Evolutionary conservation across 225 moss, liverwort and hornwort genomes (phyloP), one percentile per base, ranked within the genome.

Genomic region (Lunularia cruciata): DNA sequence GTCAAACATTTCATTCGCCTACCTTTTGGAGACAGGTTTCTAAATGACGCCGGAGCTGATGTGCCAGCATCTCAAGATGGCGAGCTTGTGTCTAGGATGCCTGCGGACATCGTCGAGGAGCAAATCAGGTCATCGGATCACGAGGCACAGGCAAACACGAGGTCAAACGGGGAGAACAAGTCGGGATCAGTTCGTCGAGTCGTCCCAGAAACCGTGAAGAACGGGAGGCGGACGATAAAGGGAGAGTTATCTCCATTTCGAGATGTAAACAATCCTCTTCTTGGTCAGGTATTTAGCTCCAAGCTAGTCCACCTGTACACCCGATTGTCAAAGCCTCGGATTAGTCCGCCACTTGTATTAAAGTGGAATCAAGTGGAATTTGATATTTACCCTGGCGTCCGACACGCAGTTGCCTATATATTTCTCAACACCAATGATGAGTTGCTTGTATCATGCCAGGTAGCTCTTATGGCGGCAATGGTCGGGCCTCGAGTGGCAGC

Each of bases 401-500:
- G n/a, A n/a, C n/a, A n/a, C n/a, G n/a, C n/a, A n/a, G n/a, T n/a
- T n/a, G n/a, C n/a, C n/a, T n/a, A n/a, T n/a, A n/a, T n/a, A n/a
- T 1, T 40, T 61, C 5, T 61, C 8, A 36, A 18, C n/a, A 37
- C 16, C 8, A 20, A n/a, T 60, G 16, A 60, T 38, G 66, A 35
- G 58, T 22, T 38, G 63, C 31, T 58, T 72, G 51, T 22, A 67
- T 71, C 72, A 40, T 73, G 33, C 34, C 84, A 96, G 95, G 92
- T 96, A 61, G 90, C 95, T 64, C 82, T 96, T 32, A 87, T 96
- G 57, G 78, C 88, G 52, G 92, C 92, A 55, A 85, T 89, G 87
- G 90, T 92, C 27, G 92, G 86, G 14, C 86, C 92, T 14, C 86
- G 84, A 61, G 95, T 92, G 84, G 95, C 95, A 71, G 86, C 92